Evolutionary conservation across 805 yeast genomes (phyloP), one percentile per base, ranked within the genome.

Genomic region (Myxozyma kluyveri): DNA sequence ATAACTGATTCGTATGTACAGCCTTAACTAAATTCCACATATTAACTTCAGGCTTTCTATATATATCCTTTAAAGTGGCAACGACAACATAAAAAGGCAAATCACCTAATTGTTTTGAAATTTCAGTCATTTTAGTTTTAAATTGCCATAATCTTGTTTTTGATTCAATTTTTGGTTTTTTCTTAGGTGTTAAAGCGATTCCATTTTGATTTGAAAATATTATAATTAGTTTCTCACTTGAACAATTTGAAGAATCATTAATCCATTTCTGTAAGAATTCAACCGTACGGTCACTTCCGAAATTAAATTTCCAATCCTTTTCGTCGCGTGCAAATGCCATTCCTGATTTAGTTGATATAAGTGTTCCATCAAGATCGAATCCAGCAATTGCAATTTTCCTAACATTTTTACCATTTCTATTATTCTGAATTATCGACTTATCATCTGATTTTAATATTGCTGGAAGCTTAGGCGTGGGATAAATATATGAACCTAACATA

Each of bases 151-250:
- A 0, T 63, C 65, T 0, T 68, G 68, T 19, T 63, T 61, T 14
- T 9, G 69, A 49, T 29, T 56, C 29, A 57, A 61, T 33, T 70
- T 64, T 23, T 59, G 70, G 24, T 4, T 53, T 58, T 21, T 61
- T 46, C 77, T 21, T 71, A 71, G 2, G 62, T 42, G 37, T 77
- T 45, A 69, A 62, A 0, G 79, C 69, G 1, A 82, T 76, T 0
- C 82, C 84, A 19, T 91, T 96, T 67, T 91, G 99, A 65, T 91
- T 91, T 0, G 96, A 80, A 65, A 91, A 87, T 1, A 91, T 77
- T 2, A 84, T 90, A 2, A 89, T 60, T 1, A 76, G 19, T 12
- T 12, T 21, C n/a, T 10, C 9, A 65, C 62, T 2, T 54, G 31
- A 50, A 49, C 7, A 65, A 44, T 18, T 3, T 24, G 47, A 12